Percentiles rank a stretch among this genome's conserved stretches.
phyloP scores from a whole-genome alignment of 2,329 filamentous ascomycete species.

The Onygena corvina region DNA sequence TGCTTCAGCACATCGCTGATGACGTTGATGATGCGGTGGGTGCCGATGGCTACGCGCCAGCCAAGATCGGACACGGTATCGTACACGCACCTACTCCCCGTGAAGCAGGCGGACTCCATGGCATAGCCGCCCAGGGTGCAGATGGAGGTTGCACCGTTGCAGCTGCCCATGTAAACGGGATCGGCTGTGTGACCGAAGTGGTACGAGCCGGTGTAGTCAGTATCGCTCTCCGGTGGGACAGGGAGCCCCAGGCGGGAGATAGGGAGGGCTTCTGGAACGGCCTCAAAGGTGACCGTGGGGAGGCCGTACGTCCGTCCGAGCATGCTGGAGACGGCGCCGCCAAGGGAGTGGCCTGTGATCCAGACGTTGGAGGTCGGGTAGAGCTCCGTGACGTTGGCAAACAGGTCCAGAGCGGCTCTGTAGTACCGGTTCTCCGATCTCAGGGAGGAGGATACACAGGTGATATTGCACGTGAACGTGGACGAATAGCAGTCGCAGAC shows the following conservation, averaged over 20 bases:
- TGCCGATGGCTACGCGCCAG: constrained; percentile 82
- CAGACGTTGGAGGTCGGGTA: constrained; percentile 79
- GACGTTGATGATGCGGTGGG: constrained; percentile 78
- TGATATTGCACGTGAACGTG: constrained; percentile 84
- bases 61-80: constrained; percentile 85
- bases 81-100: constrained; percentile 76
- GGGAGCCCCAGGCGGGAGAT: constrained; percentile 76
- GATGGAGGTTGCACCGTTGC: constrained; percentile 76
- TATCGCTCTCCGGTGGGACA: constrained; percentile 63
- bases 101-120: constrained; percentile 84
- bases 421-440: constrained; percentile 83
- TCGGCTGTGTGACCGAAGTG: constrained; percentile 96
- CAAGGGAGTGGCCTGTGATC: constrained; percentile 85
- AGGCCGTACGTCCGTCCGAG: constrained; percentile 82
- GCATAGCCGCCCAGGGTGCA: constrained; percentile 91
- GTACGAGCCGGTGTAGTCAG: constrained; percentile 61
- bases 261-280: constrained; percentile 79
- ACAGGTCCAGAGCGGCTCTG: constrained; percentile 73
- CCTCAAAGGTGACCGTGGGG: constrained; percentile 85
- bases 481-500: constrained; percentile 85
- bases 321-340: constrained; percentile 77
- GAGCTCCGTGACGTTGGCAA: constrained; percentile 78
- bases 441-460: constrained; percentile 66
- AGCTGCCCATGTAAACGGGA: constrained; percentile 85
- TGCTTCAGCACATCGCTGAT: constrained; percentile 76